A percentile compares a stretch with the other conserved stretches of the same genome.
Evolutionary conservation across 1,284 basidiomycete species (phyloP).

Genomic region (Ceratobasidium sp.): DNA sequence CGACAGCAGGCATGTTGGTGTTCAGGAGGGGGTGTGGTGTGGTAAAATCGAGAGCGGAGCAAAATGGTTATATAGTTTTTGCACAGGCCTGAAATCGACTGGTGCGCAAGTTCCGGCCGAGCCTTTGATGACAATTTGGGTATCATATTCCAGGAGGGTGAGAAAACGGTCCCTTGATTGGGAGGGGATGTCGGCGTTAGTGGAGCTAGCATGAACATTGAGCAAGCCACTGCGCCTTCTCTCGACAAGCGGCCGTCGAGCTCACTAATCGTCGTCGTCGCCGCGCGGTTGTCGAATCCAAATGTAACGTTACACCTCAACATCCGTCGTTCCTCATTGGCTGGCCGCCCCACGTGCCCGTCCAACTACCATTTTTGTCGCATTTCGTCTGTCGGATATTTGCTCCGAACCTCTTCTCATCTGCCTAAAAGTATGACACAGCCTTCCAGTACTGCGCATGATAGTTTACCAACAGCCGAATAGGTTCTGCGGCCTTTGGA

Average conservation of each 20-base stretch:
- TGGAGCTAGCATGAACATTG: slow-evolving; percentile 6
- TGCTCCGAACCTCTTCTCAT: slow-evolving; percentile 25
- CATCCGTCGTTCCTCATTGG: neutral
- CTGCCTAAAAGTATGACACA: slow-evolving; percentile 28
- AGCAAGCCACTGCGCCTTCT: slow-evolving; percentile 1
- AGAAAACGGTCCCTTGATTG: slow-evolving; percentile 26
- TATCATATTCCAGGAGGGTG: slow-evolving; percentile 13
- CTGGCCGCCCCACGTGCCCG: slow-evolving; percentile 7
- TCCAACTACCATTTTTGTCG: neutral
- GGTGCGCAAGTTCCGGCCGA: slow-evolving; percentile 41
- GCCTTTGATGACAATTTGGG: slow-evolving; percentile 23
- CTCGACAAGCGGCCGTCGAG: neutral
- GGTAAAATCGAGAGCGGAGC: neutral
- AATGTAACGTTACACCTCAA: slow-evolving; percentile 16
- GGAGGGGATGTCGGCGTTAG: slow-evolving; percentile 17
- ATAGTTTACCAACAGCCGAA: neutral
- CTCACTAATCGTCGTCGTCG: slow-evolving; percentile 20
- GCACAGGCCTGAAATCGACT: neutral
- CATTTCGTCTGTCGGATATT: slow-evolving; percentile 26
- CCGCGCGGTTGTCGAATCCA: neutral
- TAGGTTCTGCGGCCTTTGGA: neutral
- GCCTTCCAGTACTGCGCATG: neutral
- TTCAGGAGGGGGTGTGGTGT: neutral
- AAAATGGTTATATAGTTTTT: slow-evolving; percentile 6
- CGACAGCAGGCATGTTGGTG: slow-evolving; percentile 48